These are phyloP conservation scores for Penicillium waksmanii DNA, from an alignment of 495 filamentous ascomycete species.

Conservation along the genomic window DNA sequence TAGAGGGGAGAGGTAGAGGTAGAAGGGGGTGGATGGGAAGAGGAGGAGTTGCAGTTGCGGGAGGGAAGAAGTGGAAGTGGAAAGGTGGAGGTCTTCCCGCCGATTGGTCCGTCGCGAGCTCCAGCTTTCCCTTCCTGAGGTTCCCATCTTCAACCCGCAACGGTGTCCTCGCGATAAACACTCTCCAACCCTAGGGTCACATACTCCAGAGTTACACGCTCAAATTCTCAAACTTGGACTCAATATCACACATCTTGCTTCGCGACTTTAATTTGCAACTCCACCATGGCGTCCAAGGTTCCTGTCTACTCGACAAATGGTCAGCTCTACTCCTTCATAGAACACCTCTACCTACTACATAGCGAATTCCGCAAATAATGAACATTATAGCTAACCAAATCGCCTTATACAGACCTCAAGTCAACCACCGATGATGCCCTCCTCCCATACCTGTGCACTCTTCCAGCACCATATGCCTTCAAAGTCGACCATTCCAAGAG, in stretches of 20 bases:
- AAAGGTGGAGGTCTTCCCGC: conserved; percentile 2
- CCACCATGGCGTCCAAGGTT: conserved; percentile 42
- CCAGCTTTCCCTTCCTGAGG: conserved; percentile 23
- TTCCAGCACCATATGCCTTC: conserved; percentile 66
- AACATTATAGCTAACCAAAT: conserved; percentile 5
- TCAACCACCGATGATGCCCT: conserved; percentile 95
- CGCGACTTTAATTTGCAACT: conserved; percentile 20
- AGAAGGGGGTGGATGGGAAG: conserved; percentile 16
- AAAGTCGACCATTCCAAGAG: conserved; percentile 75
- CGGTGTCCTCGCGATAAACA: conserved; percentile 34
- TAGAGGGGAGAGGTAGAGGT: conserved; percentile 12
- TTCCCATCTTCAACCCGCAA: conserved; percentile 42
- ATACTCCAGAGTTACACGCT: background rate
- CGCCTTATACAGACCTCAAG: conserved; percentile 73
- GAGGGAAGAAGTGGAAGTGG: conserved; percentile 16
- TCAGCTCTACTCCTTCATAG: conserved; percentile 27
- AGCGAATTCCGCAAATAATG: background rate
- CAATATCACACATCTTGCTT: background rate
- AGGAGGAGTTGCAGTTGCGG: conserved; percentile 29
- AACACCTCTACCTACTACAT: background rate
- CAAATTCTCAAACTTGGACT: background rate
- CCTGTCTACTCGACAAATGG: conserved; percentile 53
- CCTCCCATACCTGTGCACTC: conserved; percentile 83
- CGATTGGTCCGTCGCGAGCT: conserved; percentile 42
- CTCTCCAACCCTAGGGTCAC: background rate